Conservation (phyloP, 441 rosid genomes). For the Populus hybrid region DNA sequence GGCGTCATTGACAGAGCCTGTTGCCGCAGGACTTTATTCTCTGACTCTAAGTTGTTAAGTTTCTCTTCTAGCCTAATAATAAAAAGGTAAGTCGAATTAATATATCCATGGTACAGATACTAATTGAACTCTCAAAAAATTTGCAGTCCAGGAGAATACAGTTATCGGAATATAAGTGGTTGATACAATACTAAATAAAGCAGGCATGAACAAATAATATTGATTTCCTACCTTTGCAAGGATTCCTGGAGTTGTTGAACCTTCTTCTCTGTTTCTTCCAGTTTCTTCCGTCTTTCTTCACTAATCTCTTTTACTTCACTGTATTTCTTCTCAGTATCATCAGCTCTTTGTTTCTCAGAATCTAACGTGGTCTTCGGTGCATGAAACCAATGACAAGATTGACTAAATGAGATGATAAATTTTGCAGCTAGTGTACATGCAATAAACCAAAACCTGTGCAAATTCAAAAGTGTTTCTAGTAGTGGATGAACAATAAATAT, state of each 20-base stretch:
- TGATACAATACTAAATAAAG: conserved; percentile 1
- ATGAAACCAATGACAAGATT: conserved; percentile 14
- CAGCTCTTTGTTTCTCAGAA: conserved; percentile 69
- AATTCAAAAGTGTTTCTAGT: neutral
- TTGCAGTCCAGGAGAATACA: neutral
- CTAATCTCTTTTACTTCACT: conserved; percentile 49
- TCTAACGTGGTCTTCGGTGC: conserved; percentile 51
- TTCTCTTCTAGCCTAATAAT: conserved; percentile 86
- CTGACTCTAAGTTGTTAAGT: conserved; percentile 82
- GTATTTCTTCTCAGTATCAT: conserved; percentile 58
- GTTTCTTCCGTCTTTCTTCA: conserved; percentile 55
- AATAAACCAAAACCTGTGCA: neutral
- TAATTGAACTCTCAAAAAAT: neutral
- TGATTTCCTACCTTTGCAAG: conserved; percentile 54
- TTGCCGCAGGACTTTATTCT: conserved; percentile 91
- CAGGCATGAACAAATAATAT: neutral
- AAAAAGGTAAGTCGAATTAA: conserved; percentile 13
- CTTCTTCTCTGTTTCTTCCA: conserved; percentile 82
- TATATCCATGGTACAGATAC: neutral
- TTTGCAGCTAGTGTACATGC: conserved; percentile 1
- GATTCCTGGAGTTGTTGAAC: conserved; percentile 81
- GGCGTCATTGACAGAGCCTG: conserved; percentile 98
- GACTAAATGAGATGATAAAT: conserved; percentile 7
- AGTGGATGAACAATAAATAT: too few relatives aligned
- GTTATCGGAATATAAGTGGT: neutral